A percentile compares a stretch with the other conserved stretches of the same genome.
Conservation (phyloP, 176 grass and related monocot species). For the Eremochloa ophiuroides region DNA sequence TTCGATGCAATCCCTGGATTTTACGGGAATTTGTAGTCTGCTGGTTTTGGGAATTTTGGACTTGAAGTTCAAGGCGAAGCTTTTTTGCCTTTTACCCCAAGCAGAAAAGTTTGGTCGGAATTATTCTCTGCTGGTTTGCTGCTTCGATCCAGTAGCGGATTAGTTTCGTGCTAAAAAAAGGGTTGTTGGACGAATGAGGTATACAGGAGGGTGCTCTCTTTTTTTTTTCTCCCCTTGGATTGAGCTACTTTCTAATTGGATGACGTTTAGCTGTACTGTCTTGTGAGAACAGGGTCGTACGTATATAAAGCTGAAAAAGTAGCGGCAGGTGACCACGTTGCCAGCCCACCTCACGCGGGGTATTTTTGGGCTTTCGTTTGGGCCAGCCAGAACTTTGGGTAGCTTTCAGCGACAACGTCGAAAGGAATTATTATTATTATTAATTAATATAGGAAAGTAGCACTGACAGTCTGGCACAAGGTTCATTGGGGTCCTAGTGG, state of each 20-base stretch:
- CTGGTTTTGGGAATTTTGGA: neutral
- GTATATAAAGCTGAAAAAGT: neutral
- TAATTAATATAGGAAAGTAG: no score
- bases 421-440: no score
- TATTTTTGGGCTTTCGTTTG: conserved; percentile 24
- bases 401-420: neutral
- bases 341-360: conserved; percentile 11
- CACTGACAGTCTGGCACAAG: neutral
- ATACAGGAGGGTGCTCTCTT: neutral
- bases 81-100: neutral
- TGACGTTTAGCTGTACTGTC: conserved; percentile 15
- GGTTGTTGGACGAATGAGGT: neutral
- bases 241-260: conserved; percentile 11
- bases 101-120: neutral
- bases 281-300: neutral
- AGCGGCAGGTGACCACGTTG: conserved; percentile 7
- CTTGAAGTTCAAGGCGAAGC: neutral
- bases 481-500: neutral
- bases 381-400: neutral
- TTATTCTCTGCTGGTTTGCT: neutral
- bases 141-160: conserved; percentile 34
- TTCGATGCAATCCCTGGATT: neutral
- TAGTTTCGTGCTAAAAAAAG: conserved; percentile 9
- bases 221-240: neutral
- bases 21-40: neutral